Base-by-base conservation (phyloP, 164 flowering plant genomes). In the Nelumbo lutea region DNA sequence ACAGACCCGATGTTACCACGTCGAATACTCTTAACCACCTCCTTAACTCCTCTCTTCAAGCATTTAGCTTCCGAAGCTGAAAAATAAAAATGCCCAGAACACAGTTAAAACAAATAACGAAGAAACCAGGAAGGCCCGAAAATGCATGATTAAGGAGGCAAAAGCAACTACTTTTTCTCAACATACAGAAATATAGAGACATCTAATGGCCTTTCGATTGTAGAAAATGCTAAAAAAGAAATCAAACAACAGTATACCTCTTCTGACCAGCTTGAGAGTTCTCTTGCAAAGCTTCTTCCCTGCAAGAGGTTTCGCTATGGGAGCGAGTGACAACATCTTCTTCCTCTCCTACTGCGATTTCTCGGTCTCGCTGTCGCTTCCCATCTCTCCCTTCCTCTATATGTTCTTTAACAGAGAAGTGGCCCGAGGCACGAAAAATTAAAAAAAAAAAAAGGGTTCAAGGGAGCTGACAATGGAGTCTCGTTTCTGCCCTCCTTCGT, bases 11-110 rank as follows among this genome's bases (percentile, higher is more conserved):
- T 94, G 69, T 89, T 79, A 48, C 97, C 97, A 42, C 90, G 86
- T 1, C 96, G 73, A 46, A 91, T 91, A 64, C 93, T 87, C 78
- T 91, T 94, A 15, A 94, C 98, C 38, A 94, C 98, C 81, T 90
- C 98, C 81, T 94, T 94, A 39, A 91, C 98, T 47, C 98, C 98
- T 74, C 96, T 86, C 80, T 88, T 94, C 83, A 91, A 80, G 76
- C 98, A 91, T 72, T 94, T 94, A 48, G 82, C 74, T 59, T 87
- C 98, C 59, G 98, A 85, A 81, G 96, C 98, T 94, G 75, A 9
- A 73, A 72, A 67, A 41, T 43, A 6, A 53, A 45, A 39, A 61
- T 7, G 7, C 48, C 48, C 48, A 4, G 7, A 46, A 46, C 48
- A 46, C 4, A 4, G 48, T 46, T 46, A 46, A 0, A 46, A 46